Percentiles rank a stretch among this genome's conserved stretches.
Evolutionary conservation across 805 yeast genomes (phyloP).

Genomic region (Suhomyces canberraensis): DNA sequence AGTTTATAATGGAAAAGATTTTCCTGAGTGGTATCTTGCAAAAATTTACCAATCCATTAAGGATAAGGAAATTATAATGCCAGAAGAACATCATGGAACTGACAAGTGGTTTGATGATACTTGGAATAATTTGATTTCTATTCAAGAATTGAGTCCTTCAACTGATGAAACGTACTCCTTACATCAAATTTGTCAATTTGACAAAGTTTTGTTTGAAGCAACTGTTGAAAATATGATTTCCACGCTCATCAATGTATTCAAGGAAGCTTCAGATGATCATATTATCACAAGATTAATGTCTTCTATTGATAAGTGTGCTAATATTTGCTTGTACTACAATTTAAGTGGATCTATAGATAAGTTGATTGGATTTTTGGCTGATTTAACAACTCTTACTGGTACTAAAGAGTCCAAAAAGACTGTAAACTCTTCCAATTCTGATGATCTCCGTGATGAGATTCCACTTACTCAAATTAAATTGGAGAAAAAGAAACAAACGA

Average conservation of each 20-base stretch:
- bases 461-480: slow-evolving; percentile 38
- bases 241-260: slow-evolving; percentile 73
- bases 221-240: slow-evolving; percentile 64
- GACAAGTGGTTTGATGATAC: slow-evolving; percentile 87
- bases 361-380: slow-evolving; percentile 63
- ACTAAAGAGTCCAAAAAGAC: slow-evolving; percentile 20
- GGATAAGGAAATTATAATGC: slow-evolving; percentile 91
- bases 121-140: slow-evolving; percentile 69
- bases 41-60: slow-evolving; percentile 77
- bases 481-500: slow-evolving; percentile 52
- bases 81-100: slow-evolving; percentile 94
- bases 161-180: slow-evolving; percentile 17
- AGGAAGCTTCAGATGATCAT: slow-evolving; percentile 87
- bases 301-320: slow-evolving; percentile 81
- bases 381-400: slow-evolving; percentile 62
- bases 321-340: slow-evolving; percentile 64
- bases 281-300: slow-evolving; percentile 84
- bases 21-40: slow-evolving; percentile 80
- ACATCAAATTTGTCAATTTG: slow-evolving; percentile 52
- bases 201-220: slow-evolving; percentile 64
- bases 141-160: slow-evolving; percentile 29
- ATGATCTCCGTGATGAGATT: slow-evolving; percentile 28
- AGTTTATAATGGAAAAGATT: slow-evolving; percentile 70
- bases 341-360: slow-evolving; percentile 57
- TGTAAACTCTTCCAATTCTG: slow-evolving; percentile 5